A percentile compares a stretch with the other conserved stretches of the same genome.
phyloP scores from a whole-genome alignment of 2,329 filamentous ascomycete genomes.

The Dactylellina sp. region DNA sequence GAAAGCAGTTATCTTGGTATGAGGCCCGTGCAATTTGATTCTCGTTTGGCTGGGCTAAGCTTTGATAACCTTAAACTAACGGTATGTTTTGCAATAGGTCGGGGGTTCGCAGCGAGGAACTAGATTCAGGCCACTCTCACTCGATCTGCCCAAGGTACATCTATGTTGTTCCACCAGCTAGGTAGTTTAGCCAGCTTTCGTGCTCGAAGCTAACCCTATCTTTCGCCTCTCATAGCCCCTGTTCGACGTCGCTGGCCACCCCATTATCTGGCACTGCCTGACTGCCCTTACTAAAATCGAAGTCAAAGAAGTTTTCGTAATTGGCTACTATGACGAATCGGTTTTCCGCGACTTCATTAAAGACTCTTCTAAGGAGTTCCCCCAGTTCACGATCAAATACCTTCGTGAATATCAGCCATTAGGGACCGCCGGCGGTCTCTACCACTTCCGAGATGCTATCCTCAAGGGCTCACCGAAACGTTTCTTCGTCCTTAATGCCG shows the following conservation, averaged over 20 bases:
- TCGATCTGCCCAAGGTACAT: constrained; percentile 91
- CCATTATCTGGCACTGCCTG: constrained; percentile 98
- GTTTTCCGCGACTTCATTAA: constrained; percentile 99
- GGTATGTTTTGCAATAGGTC: constrained; percentile 72
- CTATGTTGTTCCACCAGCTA: neutral
- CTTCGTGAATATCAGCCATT: constrained; percentile 96
- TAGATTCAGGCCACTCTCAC: constrained; percentile 90
- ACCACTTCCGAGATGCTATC: constrained; percentile 99
- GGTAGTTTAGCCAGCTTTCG: constrained; percentile 19
- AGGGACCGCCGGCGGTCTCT: constrained; percentile 93
- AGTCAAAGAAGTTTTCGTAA: constrained; percentile 95
- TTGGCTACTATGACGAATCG: constrained; percentile 97
- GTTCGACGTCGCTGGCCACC: constrained; percentile 97
- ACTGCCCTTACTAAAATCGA: constrained; percentile 89
- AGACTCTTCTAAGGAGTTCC: constrained; percentile 84
- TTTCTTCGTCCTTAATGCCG: constrained; percentile 97
- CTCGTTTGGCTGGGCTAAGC: constrained; percentile 20
- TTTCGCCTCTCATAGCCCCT: constrained; percentile 74
- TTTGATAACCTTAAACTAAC: constrained; percentile 58
- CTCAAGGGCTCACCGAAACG: constrained; percentile 94
- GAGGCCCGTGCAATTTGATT: constrained; percentile 59
- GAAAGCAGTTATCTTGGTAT: constrained; percentile 94
- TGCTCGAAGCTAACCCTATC: constrained; percentile 17
- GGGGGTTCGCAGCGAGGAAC: constrained; percentile 95
- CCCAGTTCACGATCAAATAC: constrained; percentile 90